Evolutionary conservation across 2,329 filamentous ascomycete genomes (phyloP).

Genomic region (Cordyceps fumosorosea): DNA sequence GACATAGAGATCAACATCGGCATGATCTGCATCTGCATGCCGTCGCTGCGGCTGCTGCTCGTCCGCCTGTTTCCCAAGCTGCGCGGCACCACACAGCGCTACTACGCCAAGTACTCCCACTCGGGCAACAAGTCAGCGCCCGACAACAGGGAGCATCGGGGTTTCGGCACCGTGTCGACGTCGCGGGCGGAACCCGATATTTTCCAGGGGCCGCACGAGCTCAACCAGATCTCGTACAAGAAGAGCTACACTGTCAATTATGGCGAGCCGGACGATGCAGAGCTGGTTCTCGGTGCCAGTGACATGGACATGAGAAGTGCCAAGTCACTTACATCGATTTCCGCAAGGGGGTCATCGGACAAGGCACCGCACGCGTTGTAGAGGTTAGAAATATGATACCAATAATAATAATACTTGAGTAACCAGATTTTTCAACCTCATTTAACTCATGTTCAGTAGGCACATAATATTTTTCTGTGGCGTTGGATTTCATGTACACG

Average conservation of each 20-base stretch:
- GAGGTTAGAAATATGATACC: too few species aligned
- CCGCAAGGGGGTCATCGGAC: background rate
- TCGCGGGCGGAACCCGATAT: constrained; percentile 20
- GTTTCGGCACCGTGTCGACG: constrained; percentile 18
- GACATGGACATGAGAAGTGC: constrained; percentile 15
- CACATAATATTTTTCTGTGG: too few species aligned
- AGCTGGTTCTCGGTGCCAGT: constrained; percentile 24
- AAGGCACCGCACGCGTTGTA: background rate
- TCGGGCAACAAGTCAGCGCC: constrained; percentile 14
- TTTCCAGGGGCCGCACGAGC: constrained; percentile 15
- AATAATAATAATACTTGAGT: too few species aligned
- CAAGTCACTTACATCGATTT: background rate
- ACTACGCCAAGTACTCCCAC: constrained; percentile 21
- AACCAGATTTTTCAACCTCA: too few species aligned
- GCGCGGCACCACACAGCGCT: constrained; percentile 23
- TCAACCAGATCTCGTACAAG: constrained; percentile 26
- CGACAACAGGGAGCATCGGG: constrained; percentile 13
- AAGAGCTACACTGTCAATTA: constrained; percentile 31
- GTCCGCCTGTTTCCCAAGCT: constrained; percentile 33
- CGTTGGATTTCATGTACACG: too few species aligned
- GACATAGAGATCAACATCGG: constrained; percentile 33
- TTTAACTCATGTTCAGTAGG: too few species aligned
- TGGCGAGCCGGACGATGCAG: constrained; percentile 25
- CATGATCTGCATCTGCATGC: constrained; percentile 34
- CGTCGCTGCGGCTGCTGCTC: constrained; percentile 28